Evolutionary conservation across 495 filamentous ascomycete species (phyloP), one percentile per base, ranked within the genome.

Genomic region (Hypomontagnella submonticulosa): DNA sequence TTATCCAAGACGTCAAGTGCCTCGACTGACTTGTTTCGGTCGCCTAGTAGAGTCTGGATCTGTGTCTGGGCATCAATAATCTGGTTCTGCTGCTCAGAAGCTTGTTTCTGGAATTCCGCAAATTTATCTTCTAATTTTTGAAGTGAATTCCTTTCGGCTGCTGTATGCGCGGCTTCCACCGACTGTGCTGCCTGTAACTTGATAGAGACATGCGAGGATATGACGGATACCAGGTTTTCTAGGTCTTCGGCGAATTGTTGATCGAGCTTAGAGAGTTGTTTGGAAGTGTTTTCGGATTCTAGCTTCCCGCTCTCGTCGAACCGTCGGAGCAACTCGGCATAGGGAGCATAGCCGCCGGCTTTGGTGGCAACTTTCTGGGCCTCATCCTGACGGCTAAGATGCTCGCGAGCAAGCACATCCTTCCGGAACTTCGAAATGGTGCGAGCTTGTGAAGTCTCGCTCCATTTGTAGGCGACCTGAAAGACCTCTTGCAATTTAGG

Each of bases 401-500:
- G 37, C 41, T 74, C 71, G 37, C 47, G 46, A 12, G 20, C 43
- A 0, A 61, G 11, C 34, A 63, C 62, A n/a, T 23, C 38, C 12
- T 50, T 55, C 4, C 41, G 69, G 4, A 68, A 44, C 7, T 52
- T 56, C 4, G 70, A 43, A 3, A 65, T 27, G n/a, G 53, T 48
- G 42, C 52, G 63, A 34, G 67, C 41, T 43, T 67, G 34, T 0
- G 6, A 40, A 19, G 48, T 56, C 27, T 67, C 61, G 12, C 51
- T 58, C 51, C 63, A 70, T 10, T 58, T 67, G 55, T 58, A 66
- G 6, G 58, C 30, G 20, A 19, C 40, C 9, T 68, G 60, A 47
- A 72, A 67, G n/a, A 60, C 33, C 27, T 66, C 66, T 53, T 74
- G 71, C 10, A 72, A 20, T 16, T 55, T 47, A n/a, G 63, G 49